phyloP scores from a whole-genome alignment of 1,139 yeast species.

The Suhomyces bokatorum region DNA sequence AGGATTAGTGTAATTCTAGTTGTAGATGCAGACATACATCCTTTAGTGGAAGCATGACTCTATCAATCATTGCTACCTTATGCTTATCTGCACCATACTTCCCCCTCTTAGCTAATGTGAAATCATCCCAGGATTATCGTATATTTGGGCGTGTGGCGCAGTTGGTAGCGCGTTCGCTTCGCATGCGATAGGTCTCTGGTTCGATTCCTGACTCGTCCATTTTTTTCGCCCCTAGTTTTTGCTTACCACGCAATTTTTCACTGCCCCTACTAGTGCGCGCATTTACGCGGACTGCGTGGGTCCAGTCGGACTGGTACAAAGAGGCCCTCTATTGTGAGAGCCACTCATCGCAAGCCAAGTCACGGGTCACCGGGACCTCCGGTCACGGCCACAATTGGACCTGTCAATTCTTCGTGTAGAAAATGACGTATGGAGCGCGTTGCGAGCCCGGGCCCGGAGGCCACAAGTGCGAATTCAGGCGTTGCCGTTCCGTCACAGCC shows the following conservation, averaged over 20 bases:
- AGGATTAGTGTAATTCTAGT: too few relatives aligned
- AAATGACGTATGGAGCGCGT: conserved; percentile 2
- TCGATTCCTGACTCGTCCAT: conserved; percentile 87
- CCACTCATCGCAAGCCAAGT: background rate
- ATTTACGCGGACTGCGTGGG: too few relatives aligned
- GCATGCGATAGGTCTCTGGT: conserved; percentile 78
- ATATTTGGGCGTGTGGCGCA: conserved; percentile 78
- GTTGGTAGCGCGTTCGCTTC: conserved; percentile 90
- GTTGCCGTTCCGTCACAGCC: conserved; percentile 6
- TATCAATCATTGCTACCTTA: too few relatives aligned
- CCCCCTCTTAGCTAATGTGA: too few relatives aligned
- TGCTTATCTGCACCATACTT: too few relatives aligned
- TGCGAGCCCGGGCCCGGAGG: background rate
- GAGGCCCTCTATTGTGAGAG: too few relatives aligned
- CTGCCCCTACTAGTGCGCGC: background rate
- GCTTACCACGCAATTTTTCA: background rate
- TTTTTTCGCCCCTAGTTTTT: background rate
- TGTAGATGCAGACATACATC: too few relatives aligned
- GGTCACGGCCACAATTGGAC: background rate
- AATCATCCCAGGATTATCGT: too few relatives aligned
- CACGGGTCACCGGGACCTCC: background rate
- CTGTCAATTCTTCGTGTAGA: background rate
- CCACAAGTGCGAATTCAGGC: conserved; percentile 6
- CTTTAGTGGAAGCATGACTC: too few relatives aligned
- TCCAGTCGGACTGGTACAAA: too few relatives aligned